A percentile compares a stretch with the other conserved stretches of the same genome.
phyloP scores from a whole-genome alignment of 208 protist genomes.

The Histomonas meleagridis region DNA sequence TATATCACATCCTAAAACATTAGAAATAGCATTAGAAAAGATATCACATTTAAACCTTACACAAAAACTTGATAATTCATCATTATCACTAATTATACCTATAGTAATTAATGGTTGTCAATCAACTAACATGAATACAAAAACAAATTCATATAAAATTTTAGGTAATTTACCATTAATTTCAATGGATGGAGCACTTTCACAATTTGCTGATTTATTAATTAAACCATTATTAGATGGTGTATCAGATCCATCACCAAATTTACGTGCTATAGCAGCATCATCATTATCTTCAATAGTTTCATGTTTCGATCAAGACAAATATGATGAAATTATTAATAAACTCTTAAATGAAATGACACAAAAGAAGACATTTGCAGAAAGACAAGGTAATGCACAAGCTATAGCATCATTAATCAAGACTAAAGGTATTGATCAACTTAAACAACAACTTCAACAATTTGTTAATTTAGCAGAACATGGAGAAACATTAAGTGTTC shows the following conservation, averaged over 20 bases:
- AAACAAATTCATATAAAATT: background rate
- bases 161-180: background rate
- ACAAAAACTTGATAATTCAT: background rate
- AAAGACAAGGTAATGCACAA: background rate
- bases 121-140: background rate
- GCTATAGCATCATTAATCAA: conserved; percentile 18
- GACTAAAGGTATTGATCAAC: background rate
- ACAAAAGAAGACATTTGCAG: background rate
- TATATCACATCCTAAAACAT: background rate
- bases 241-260: background rate
- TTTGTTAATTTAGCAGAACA: background rate
- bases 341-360: background rate
- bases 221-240: background rate
- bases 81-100: background rate
- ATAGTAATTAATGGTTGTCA: background rate
- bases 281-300: background rate
- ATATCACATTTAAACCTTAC: background rate
- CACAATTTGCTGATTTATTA: background rate
- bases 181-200: background rate
- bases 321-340: background rate
- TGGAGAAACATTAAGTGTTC: background rate
- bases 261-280: background rate
- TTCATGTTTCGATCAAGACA: background rate
- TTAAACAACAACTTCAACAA: background rate
- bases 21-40: background rate